phyloP scores from a whole-genome alignment of 2,329 filamentous ascomycete genomes.

The Colletotrichum sp. region DNA sequence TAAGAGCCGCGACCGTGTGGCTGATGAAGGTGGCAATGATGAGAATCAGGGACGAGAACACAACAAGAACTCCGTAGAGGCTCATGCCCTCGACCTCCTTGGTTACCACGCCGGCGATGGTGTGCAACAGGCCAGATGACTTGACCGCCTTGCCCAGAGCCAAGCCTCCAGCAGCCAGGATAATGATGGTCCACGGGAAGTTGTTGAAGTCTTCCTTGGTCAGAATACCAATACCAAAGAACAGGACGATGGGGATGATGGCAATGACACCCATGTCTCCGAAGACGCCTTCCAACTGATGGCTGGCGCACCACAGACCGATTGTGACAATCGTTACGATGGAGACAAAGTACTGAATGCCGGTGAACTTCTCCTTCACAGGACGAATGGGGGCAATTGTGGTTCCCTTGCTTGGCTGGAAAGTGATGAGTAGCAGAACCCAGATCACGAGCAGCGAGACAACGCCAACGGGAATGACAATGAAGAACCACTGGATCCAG shows the following conservation, averaged over 20 bases:
- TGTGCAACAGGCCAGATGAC: conserved; percentile 89
- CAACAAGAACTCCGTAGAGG: conserved; percentile 84
- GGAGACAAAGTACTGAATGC: conserved; percentile 92
- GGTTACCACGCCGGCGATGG: conserved; percentile 82
- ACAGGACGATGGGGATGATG: conserved; percentile 92
- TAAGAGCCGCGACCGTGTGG: conserved; percentile 94
- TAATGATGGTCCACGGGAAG: conserved; percentile 99
- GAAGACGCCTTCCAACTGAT: conserved; percentile 86
- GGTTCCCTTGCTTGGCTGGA: conserved; percentile 83
- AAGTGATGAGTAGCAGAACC: conserved; percentile 82
- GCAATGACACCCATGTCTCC: conserved; percentile 99
- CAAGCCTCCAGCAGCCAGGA: conserved; percentile 91
- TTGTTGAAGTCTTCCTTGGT: conserved; percentile 99
- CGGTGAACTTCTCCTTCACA: conserved; percentile 86
- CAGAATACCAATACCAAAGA: conserved; percentile 94
- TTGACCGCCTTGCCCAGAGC: conserved; percentile 94
- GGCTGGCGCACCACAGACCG: conserved; percentile 87
- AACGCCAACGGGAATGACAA: conserved; percentile 90
- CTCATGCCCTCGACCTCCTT: conserved; percentile 76
- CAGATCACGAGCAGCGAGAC: conserved; percentile 89
- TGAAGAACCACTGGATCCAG: conserved; percentile 97
- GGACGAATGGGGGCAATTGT: conserved; percentile 91
- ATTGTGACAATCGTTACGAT: conserved; percentile 86
- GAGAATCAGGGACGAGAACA: conserved; percentile 84
- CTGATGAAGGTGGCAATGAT: conserved; percentile 98